Conservation (phyloP, 306 rosid species). For the Cyclanthera cordifolia region DNA sequence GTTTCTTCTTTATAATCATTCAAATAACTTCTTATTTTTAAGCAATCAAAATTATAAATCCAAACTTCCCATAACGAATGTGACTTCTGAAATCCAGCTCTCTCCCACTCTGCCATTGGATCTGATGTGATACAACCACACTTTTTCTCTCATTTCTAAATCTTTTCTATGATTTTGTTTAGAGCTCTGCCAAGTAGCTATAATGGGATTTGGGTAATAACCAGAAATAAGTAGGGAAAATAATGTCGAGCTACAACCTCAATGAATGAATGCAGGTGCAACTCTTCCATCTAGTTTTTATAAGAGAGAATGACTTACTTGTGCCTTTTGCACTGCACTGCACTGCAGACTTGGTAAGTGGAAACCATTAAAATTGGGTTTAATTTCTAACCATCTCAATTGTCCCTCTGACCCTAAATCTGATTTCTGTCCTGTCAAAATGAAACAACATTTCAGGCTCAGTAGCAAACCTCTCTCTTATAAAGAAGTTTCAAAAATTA, state of each 20-base stretch:
- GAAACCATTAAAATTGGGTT: neutral
- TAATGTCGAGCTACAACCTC: neutral
- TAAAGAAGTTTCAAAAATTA: neutral
- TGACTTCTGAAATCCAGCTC: neutral
- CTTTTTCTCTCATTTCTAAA: neutral
- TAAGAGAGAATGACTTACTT: neutral
- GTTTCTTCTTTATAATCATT: too few species aligned
- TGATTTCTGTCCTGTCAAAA: neutral
- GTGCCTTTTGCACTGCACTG: neutral
- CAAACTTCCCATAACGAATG: neutral
- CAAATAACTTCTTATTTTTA: too few species aligned
- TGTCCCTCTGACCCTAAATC: neutral
- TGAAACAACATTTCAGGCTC: slow-evolving; percentile 4
- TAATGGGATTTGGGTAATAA: slow-evolving; percentile 1
- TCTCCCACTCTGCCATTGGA: slow-evolving; percentile 2
- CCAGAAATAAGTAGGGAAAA: slow-evolving; percentile 11
- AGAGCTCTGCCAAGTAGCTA: slow-evolving; percentile 4
- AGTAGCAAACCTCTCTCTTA: neutral
- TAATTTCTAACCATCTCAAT: slow-evolving; percentile 2
- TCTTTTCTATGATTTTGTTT: neutral
- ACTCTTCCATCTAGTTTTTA: slow-evolving; percentile 5
- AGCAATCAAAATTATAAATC: too few species aligned
- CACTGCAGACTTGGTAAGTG: slow-evolving; percentile 14
- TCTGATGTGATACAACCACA: slow-evolving; percentile 10
- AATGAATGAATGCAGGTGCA: neutral